A percentile compares a stretch with the other conserved stretches of the same genome.
Conservation (phyloP, 495 filamentous ascomycete species). For the Cercophora samala region DNA sequence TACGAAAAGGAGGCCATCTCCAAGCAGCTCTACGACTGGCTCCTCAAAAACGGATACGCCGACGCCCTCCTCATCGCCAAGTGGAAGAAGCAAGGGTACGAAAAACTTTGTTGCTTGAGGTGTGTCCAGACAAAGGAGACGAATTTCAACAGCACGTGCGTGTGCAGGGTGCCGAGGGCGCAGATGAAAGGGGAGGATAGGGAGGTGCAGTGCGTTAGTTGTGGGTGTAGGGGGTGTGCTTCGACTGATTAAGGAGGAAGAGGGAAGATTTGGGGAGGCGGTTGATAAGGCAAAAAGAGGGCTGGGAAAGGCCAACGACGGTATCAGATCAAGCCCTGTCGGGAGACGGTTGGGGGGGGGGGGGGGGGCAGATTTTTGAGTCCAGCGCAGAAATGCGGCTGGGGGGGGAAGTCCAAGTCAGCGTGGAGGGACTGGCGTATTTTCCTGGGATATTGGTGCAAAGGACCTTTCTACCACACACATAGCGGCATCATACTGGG, state of each 20-base stretch:
- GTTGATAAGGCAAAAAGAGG: too few species aligned
- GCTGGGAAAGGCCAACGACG: too few species aligned
- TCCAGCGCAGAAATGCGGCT: too few species aligned
- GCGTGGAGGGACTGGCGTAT: too few species aligned
- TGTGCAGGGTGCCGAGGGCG: constrained; percentile 91
- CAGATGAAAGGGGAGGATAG: constrained; percentile 82
- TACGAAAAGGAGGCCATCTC: constrained; percentile 96
- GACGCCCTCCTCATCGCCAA: constrained; percentile 95
- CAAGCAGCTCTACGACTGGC: constrained; percentile 87
- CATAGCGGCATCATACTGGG: not conserved
- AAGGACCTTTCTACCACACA: not conserved
- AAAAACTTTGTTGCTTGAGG: constrained; percentile 94
- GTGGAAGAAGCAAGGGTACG: constrained; percentile 99
- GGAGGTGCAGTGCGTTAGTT: constrained; percentile 90
- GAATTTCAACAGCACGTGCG: constrained; percentile 96
- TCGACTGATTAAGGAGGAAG: constrained; percentile 64
- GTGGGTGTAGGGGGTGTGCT: constrained; percentile 88
- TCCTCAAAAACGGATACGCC: constrained; percentile 94
- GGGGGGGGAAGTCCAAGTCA: too few species aligned
- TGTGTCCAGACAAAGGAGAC: constrained; percentile 99
- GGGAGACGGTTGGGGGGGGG: too few species aligned
- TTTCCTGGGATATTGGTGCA: not conserved
- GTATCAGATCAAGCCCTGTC: too few species aligned
- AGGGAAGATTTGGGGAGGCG: not conserved
- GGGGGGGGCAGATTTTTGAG: too few species aligned